phyloP scores from a whole-genome alignment of 768 basidiomycete species.

The Lactarius hengduanensis region DNA sequence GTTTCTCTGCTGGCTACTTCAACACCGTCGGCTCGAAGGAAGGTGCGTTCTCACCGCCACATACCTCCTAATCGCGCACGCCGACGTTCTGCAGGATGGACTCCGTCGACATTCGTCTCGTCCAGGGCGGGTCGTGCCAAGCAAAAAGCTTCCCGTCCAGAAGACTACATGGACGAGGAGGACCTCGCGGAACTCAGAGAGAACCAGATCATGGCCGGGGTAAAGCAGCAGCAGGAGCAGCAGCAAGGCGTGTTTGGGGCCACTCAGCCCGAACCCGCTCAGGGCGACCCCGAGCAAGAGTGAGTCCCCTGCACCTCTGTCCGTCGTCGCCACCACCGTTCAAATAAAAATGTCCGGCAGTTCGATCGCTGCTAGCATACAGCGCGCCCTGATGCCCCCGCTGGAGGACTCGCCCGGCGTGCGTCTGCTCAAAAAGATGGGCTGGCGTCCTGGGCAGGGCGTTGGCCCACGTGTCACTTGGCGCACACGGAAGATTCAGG shows the following conservation, averaged over 20 bases:
- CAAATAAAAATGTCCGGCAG: slow-evolving; percentile 38
- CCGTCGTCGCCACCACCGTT: not conserved
- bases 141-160: slow-evolving; percentile 59
- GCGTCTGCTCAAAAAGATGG: slow-evolving; percentile 89
- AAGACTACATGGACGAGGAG: slow-evolving; percentile 99
- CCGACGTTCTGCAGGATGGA: slow-evolving; percentile 69
- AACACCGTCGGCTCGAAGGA: slow-evolving; percentile 96
- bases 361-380: slow-evolving; percentile 59
- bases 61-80: not conserved
- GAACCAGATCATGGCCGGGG: slow-evolving; percentile 53
- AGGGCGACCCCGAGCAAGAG: slow-evolving; percentile 50
- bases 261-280: slow-evolving; percentile 50
- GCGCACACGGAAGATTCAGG: slow-evolving; percentile 70
- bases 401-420: slow-evolving; percentile 81
- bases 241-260: slow-evolving; percentile 74
- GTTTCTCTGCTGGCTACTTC: slow-evolving; percentile 97
- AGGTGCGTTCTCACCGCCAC: slow-evolving; percentile 45
- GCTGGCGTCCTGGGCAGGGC: slow-evolving; percentile 91
- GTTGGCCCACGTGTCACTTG: slow-evolving; percentile 87
- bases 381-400: slow-evolving; percentile 65
- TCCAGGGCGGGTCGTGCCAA: slow-evolving; percentile 77
- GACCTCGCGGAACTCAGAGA: slow-evolving; percentile 83
- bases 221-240: slow-evolving; percentile 69
- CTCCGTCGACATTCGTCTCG: slow-evolving; percentile 89
- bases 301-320: slow-evolving; percentile 36